phyloP scores from a whole-genome alignment of 352 stramenopile genomes.

The Pythium biforme region DNA sequence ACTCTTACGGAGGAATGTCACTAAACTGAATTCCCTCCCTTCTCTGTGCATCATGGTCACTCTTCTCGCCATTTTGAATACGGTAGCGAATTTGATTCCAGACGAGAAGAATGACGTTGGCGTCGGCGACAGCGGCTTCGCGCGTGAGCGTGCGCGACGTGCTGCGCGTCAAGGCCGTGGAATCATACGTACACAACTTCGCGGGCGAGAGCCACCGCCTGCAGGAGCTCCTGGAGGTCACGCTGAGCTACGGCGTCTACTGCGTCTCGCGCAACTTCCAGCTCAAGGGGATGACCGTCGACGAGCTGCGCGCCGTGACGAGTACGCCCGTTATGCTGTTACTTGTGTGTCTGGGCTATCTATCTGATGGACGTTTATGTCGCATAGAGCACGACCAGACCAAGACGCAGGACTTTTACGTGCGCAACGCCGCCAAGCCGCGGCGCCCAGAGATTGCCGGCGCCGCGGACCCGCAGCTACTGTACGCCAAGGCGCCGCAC shows the following conservation, averaged over 20 bases:
- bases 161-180: slow-evolving; percentile 36
- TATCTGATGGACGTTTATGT: neutral
- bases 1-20: slow-evolving; percentile 13
- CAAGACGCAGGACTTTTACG: slow-evolving; percentile 60
- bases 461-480: slow-evolving; percentile 21
- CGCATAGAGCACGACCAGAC: slow-evolving; percentile 41
- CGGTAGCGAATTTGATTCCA: slow-evolving; percentile 11
- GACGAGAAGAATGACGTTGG: neutral
- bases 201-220: slow-evolving; percentile 39
- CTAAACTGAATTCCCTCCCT: slow-evolving; percentile 7
- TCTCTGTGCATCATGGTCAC: neutral
- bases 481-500: slow-evolving; percentile 60
- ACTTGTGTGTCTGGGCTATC: neutral
- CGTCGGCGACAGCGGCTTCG: slow-evolving; percentile 6
- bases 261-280: slow-evolving; percentile 66
- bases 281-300: slow-evolving; percentile 56
- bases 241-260: slow-evolving; percentile 69
- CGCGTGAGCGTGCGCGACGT: slow-evolving; percentile 27
- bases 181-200: slow-evolving; percentile 75
- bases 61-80: slow-evolving; percentile 6
- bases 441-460: neutral
- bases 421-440: slow-evolving; percentile 38
- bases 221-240: slow-evolving; percentile 67
- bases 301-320: slow-evolving; percentile 59
- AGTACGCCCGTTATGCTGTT: slow-evolving; percentile 24